Evolutionary conservation across 176 grass and related monocot genomes (phyloP).

Genomic region (Hordeum vulgare): MorexV3_pseudomolecules_assembly NC_058519.1:630032897-630033396

Average conservation of each 20-base stretch:
- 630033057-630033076: neutral
- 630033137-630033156: neutral
- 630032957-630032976: neutral
- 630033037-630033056: neutral
- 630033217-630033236: neutral
- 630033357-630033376: conserved; percentile 4
- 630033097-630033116: conserved; percentile 20
- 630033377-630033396: neutral
- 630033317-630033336: neutral
- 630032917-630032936: neutral
- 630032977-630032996: neutral
- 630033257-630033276: neutral
- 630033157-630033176: neutral
- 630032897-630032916: neutral
- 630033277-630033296: neutral
- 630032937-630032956: neutral
- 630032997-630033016: neutral
- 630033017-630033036: neutral
- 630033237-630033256: conserved; percentile 3
- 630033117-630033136: conserved; percentile 37
- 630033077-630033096: conserved; percentile 31
- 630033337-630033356: neutral
- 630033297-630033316: neutral
- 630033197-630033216: neutral
- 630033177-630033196: neutral